Evolutionary conservation across 257 asterid genomes (phyloP), one percentile per base, ranked within the genome.

Genomic region (Eustoma russellianum): DNA sequence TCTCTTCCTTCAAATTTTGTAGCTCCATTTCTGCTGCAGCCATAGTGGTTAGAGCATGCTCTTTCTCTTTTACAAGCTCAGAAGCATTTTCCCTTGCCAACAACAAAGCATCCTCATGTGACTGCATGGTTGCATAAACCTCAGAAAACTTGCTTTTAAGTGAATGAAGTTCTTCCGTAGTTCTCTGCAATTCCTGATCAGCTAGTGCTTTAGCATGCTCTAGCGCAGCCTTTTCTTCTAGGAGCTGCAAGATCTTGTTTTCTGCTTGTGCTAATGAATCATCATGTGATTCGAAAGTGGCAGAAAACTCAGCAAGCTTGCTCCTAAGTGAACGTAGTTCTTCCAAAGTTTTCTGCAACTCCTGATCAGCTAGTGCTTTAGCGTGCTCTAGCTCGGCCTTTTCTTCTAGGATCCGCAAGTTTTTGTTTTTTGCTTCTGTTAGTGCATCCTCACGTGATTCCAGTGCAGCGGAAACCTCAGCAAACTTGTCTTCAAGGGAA

Each of bases 181-280:
- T 79, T 79, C 73, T 87, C 69, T 71, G 78, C 57, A 88, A 70
- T 48, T 85, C 93, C 68, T 83, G 73, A 60, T 76, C 88, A 59
- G 78, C 54, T 57, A 62, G 70, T 46, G 54, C 69, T 71, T 72
- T 92, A 46, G 82, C 68, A 73, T 60, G 70, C 70, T 83, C 86
- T 45, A 83, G 79, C 54, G 76, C 91, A 59, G 70, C 72, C 74
- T 82, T 83, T 75, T 86, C 92, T 62, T 83, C 83, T 62, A 70
- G 61, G 69, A 82, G 73, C 58, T 58, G 67, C 41, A 82, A 78
- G 65, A 72, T 58, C 59, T 73, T 70, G 63, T 53, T 77, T 66
- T 87, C 81, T 41, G 81, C 83, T 56, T 46, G 56, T 53, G 75
- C 73, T 67, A 84, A 57, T 62, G 88, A 76, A 56, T 85, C 82